Percentiles rank a stretch among this genome's conserved stretches.
Conservation (phyloP, 1,284 basidiomycete genomes). For the Pseudozyma tsukubaensis region DNA sequence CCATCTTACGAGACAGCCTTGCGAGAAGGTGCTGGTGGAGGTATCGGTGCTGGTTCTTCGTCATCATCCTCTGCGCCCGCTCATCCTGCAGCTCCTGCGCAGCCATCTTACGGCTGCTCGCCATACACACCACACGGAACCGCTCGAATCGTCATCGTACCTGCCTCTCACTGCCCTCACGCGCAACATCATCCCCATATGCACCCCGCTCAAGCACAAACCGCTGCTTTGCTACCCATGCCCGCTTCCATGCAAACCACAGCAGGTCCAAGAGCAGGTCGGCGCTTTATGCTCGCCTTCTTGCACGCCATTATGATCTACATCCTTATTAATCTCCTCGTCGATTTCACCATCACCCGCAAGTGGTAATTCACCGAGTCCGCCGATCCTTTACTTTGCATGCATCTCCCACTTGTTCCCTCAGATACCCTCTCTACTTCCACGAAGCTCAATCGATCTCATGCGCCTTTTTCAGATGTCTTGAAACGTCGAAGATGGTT, state of each 20-base stretch:
- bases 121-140: constrained; percentile 42
- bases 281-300: constrained; percentile 39
- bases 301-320: constrained; percentile 43
- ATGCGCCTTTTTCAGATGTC: too few relatives aligned
- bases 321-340: constrained; percentile 37
- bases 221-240: constrained; percentile 20
- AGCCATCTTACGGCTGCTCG: constrained; percentile 33
- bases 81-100: neutral
- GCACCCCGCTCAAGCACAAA: constrained; percentile 2
- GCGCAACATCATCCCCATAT: constrained; percentile 7
- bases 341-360: constrained; percentile 34
- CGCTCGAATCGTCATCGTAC: constrained; percentile 38
- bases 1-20: constrained; percentile 52
- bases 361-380: constrained; percentile 20
- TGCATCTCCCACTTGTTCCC: neutral
- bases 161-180: constrained; percentile 26
- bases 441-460: too few relatives aligned
- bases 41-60: constrained; percentile 25
- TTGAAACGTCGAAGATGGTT: too few relatives aligned
- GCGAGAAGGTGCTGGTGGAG: constrained; percentile 32
- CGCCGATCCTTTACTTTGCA: neutral
- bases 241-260: constrained; percentile 15
- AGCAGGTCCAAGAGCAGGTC: constrained; percentile 19
- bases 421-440: neutral
- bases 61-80: constrained; percentile 3